These are phyloP conservation scores for Prunus kanzakura DNA, from an alignment of 306 rosid species.

Conservation along the genomic window DNA sequence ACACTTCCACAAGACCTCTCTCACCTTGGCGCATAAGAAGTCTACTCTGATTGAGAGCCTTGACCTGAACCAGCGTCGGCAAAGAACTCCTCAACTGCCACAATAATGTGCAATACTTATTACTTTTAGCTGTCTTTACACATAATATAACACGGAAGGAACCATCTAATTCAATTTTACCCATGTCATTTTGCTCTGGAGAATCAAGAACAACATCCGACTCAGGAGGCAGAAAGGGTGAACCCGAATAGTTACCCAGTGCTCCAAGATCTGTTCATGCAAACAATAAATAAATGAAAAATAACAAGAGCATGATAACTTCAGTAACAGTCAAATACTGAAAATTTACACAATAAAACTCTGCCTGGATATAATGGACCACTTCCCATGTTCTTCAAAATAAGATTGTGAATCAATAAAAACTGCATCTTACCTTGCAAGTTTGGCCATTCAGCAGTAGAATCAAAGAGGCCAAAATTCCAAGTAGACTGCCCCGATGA, in stretches of 20 bases:
- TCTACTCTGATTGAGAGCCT: slow-evolving; percentile 8
- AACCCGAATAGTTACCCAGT: slow-evolving; percentile 10
- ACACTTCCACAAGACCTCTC: background rate
- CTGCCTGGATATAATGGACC: background rate
- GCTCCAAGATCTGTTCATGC: background rate
- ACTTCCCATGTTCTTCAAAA: background rate
- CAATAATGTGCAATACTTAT: background rate
- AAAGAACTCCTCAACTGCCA: slow-evolving; percentile 9
- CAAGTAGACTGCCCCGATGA: background rate
- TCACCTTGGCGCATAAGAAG: background rate
- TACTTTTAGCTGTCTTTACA: background rate
- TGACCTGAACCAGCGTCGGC: background rate
- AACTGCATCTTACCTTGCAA: slow-evolving; percentile 3
- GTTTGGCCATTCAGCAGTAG: slow-evolving; percentile 2
- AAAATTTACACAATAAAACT: background rate
- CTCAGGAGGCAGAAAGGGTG: slow-evolving; percentile 2
- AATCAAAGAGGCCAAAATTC: background rate
- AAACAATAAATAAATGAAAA: background rate
- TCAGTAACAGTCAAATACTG: background rate
- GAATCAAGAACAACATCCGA: background rate
- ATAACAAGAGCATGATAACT: background rate
- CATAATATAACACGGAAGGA: background rate
- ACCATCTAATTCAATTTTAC: background rate
- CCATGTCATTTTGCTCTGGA: slow-evolving; percentile 15
- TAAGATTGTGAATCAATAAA: background rate